These are phyloP conservation scores for Acanthamoeba divionensis DNA, from an alignment of 208 protist species.

Conservation along the genomic window DNA sequence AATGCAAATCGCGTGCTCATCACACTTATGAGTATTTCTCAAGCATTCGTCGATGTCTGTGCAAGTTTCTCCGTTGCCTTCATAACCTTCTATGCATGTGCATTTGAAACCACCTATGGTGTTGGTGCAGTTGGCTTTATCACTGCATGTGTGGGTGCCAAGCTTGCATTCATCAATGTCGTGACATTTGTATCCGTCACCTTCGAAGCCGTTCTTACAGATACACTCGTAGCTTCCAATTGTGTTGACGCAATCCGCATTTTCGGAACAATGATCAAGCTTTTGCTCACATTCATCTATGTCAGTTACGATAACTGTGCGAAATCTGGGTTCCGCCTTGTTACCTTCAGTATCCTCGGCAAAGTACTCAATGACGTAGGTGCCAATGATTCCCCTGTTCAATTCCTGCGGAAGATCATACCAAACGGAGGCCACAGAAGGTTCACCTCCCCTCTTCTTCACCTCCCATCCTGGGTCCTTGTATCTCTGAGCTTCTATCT, in stretches of 20 bases:
- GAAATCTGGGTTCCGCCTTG: background rate
- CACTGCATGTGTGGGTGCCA: constrained; percentile 24
- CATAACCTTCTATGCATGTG: constrained; percentile 28
- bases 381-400: background rate
- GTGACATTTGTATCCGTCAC: constrained; percentile 43
- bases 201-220: background rate
- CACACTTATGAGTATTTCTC: background rate
- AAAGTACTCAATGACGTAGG: constrained; percentile 22
- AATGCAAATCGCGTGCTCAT: constrained; percentile 16
- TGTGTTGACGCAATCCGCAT: constrained; percentile 43
- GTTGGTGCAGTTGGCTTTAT: constrained; percentile 53
- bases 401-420: constrained; percentile 39
- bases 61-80: constrained; percentile 37
- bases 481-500: constrained; percentile 12
- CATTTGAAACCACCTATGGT: constrained; percentile 33
- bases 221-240: constrained; percentile 27
- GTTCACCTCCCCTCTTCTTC: background rate
- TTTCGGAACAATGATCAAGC: constrained; percentile 25
- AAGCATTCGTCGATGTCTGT: constrained; percentile 54
- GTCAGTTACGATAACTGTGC: constrained; percentile 30
- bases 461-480: constrained; percentile 34
- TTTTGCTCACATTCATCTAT: constrained; percentile 40
- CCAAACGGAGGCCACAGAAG: background rate
- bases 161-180: constrained; percentile 56
- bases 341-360: background rate